Base-by-base conservation (phyloP, 2,329 filamentous ascomycete genomes). In the Microsporum audouinii region DNA sequence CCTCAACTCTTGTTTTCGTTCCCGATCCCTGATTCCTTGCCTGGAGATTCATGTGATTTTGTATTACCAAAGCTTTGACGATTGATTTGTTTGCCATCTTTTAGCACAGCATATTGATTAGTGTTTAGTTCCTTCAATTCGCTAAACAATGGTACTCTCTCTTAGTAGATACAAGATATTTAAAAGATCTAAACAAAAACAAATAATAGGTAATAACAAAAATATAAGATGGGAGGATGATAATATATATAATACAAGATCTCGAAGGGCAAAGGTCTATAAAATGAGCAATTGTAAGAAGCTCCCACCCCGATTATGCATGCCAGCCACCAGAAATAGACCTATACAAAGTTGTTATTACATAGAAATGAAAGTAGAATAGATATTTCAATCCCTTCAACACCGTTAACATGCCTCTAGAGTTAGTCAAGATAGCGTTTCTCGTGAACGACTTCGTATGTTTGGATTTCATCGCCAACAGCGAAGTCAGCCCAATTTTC, bases 401-500 rank as follows among this genome's bases (percentile, higher is more conserved):
- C 45, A 51, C 27, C 45, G 27, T 51, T 67, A 76, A 36, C 8
- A 33, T n/a, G 45, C 27, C 51, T 55, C 33, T 55, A 23, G 17
- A 78, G 70, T 58, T 69, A 77, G 68, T 55, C 33, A 55, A 55
- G 51, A 17, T 2, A 8, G 36, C 89, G 81, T 79, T 88, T 88
- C 75, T 94, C 89, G 61, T 75, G 76, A 17, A 85, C 81, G 74
- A 91, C 88, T 70, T 96, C 89, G 69, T 91, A 95, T 38, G 85
- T 86, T 77, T 97, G 94, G 64, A 99, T 82, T 72, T 87, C 83
- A 75, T 99, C 94, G 33, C 92, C 94, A 12, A 84, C 79, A 69
- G 86, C 73, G 71, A 97, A 88, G 27, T 84, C 88, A 56, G 87
- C 80, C 84, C 90, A 99, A 36, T 80, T 82, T 2, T 87, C 84